phyloP scores from a whole-genome alignment of 768 basidiomycete genomes.

The Trametes cubensis region DNA sequence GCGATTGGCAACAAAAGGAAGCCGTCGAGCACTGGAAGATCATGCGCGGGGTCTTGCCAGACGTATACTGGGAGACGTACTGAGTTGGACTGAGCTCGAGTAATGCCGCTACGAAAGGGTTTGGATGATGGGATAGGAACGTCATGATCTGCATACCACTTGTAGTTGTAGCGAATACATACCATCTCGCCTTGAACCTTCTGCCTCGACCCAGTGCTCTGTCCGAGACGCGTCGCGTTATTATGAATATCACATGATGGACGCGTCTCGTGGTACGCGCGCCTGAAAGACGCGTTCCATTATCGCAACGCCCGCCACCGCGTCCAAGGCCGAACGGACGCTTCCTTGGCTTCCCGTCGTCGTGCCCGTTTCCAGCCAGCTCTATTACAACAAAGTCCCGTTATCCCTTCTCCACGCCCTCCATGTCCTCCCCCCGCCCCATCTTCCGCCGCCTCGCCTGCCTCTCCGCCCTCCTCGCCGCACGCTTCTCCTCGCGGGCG shows the following conservation, averaged over 20 bases:
- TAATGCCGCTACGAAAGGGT: background rate
- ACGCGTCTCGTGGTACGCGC: constrained; percentile 1
- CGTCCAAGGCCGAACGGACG: background rate
- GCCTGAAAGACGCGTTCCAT: constrained; percentile 5
- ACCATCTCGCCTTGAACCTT: background rate
- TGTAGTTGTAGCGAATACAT: background rate
- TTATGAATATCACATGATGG: background rate
- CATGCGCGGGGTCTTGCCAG: constrained; percentile 78
- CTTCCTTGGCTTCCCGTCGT: background rate
- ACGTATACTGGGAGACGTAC: constrained; percentile 78
- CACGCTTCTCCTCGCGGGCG: background rate
- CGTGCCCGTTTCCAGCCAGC: background rate
- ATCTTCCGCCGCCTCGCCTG: background rate
- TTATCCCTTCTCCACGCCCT: background rate
- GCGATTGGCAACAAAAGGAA: constrained; percentile 64
- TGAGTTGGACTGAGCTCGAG: constrained; percentile 31
- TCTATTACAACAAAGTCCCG: background rate
- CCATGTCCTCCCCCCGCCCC: constrained; percentile 19
- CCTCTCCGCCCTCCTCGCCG: background rate
- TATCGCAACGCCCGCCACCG: background rate
- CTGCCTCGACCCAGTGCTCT: background rate
- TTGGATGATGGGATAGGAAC: background rate
- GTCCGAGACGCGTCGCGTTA: background rate
- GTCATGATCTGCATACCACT: background rate
- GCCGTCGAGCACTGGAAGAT: constrained; percentile 80